Conservation (phyloP, 1,284 basidiomycete genomes). For the Cryptococcus jaspeensis region DNA sequence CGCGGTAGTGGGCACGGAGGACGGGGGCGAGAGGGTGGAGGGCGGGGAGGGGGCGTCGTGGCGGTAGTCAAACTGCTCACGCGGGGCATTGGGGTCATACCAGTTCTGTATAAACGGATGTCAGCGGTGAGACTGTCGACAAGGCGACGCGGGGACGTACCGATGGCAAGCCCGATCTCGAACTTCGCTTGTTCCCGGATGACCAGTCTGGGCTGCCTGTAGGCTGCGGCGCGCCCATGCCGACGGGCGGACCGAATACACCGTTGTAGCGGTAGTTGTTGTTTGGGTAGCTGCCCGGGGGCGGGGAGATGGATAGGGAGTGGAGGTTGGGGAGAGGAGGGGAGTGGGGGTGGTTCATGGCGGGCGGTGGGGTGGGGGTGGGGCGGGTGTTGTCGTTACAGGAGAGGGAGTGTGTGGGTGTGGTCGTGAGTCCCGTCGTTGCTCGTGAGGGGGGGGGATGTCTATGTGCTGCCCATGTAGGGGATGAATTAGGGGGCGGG, state of each 20-base stretch:
- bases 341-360: conserved; percentile 22
- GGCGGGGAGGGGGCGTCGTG: conserved; percentile 39
- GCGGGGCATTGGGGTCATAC: conserved; percentile 33
- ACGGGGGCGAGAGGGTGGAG: conserved; percentile 39
- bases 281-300: conserved; percentile 12
- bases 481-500: not conserved
- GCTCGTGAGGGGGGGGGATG: not conserved
- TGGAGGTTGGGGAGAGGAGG: conserved; percentile 46
- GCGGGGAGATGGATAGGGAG: conserved; percentile 37
- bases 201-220: conserved; percentile 23
- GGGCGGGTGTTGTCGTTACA: conserved; percentile 8
- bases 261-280: conserved; percentile 44
- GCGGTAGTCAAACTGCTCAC: conserved; percentile 36
- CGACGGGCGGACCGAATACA: conserved; percentile 43
- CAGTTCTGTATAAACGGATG: conserved; percentile 33
- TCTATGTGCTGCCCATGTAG: not conserved
- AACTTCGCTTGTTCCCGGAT: conserved; percentile 39
- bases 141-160: conserved; percentile 22
- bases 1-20: conserved; percentile 34
- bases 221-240: conserved; percentile 14
- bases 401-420: not conserved
- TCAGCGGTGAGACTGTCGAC: not conserved
- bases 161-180: conserved; percentile 40
- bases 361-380: conserved; percentile 6
- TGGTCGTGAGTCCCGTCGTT: not conserved